phyloP scores from a whole-genome alignment of 176 grass and related monocot genomes.

The Aegilops bicornis region DNA sequence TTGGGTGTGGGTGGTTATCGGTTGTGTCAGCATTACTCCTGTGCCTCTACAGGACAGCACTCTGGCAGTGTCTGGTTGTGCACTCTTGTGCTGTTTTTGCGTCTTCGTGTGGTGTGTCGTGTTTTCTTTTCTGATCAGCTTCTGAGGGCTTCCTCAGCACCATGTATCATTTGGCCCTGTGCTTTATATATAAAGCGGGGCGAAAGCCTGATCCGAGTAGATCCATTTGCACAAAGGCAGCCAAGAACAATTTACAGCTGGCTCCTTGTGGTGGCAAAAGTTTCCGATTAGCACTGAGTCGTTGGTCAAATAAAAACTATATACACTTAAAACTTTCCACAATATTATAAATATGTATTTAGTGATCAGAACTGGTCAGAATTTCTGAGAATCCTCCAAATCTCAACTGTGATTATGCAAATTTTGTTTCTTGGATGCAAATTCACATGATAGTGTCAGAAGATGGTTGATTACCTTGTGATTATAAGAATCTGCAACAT shows the following conservation, averaged over 20 bases:
- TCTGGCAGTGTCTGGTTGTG: too few relatives aligned
- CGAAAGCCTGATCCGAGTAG: too few relatives aligned
- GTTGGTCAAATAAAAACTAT: background rate
- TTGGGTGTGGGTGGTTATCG: too few relatives aligned
- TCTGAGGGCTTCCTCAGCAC: too few relatives aligned
- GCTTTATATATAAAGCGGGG: too few relatives aligned
- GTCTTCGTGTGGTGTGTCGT: too few relatives aligned
- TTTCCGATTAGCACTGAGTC: background rate
- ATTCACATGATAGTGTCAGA: conserved; percentile 16
- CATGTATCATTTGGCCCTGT: too few relatives aligned
- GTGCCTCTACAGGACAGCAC: too few relatives aligned
- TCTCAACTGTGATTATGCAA: background rate
- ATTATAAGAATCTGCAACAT: conserved; percentile 96
- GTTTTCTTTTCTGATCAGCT: too few relatives aligned
- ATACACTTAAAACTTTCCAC: background rate
- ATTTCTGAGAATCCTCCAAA: background rate
- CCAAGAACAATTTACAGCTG: background rate
- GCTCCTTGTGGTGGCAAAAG: background rate
- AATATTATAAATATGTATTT: background rate
- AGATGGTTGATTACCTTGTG: conserved; percentile 77
- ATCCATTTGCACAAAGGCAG: background rate
- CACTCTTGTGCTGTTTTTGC: too few relatives aligned
- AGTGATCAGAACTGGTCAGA: background rate
- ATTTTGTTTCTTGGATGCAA: conserved; percentile 5
- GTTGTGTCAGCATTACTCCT: too few relatives aligned